These are phyloP conservation scores for Neonectria punicea DNA, from an alignment of 2,329 filamentous ascomycete species.

Conservation along the genomic window DNA sequence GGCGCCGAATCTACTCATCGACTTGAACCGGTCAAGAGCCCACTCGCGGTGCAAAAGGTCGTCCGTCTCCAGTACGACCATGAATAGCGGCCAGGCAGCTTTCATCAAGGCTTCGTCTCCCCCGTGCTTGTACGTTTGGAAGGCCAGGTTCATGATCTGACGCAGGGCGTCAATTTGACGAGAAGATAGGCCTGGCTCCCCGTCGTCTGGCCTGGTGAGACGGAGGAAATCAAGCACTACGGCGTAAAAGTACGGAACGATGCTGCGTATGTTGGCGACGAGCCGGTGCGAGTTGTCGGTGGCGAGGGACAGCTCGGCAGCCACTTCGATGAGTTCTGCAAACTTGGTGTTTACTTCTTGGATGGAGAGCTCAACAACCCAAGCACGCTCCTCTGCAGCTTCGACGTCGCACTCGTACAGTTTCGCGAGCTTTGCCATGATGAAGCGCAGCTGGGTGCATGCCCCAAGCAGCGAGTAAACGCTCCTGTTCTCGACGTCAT, in stretches of 20 bases:
- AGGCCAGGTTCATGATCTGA: constrained; percentile 44
- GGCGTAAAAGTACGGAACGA: constrained; percentile 50
- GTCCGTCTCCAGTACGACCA: constrained; percentile 50
- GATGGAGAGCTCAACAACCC: constrained; percentile 35
- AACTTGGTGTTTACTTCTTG: constrained; percentile 36
- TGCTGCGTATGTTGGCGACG: constrained; percentile 48
- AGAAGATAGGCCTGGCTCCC: neutral
- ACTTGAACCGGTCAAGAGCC: constrained; percentile 46
- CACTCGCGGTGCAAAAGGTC: constrained; percentile 47
- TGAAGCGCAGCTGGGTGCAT: constrained; percentile 46
- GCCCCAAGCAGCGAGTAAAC: constrained; percentile 46
- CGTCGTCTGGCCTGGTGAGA: constrained; percentile 16
- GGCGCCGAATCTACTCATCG: constrained; percentile 45
- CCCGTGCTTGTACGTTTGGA: constrained; percentile 47
- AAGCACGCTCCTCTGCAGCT: constrained; percentile 32
- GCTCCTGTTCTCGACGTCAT: constrained; percentile 50
- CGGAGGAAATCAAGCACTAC: constrained; percentile 42
- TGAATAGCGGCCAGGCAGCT: constrained; percentile 49
- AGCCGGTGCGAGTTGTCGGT: constrained; percentile 45
- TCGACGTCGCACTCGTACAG: constrained; percentile 28
- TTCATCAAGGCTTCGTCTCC: constrained; percentile 46
- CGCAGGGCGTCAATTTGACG: constrained; percentile 15
- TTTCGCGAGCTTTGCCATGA: constrained; percentile 45
- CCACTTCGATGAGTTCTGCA: constrained; percentile 42
- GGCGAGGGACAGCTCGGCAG: constrained; percentile 36